phyloP scores from a whole-genome alignment of 2,329 filamentous ascomycete genomes.

The Fusarium hainanense region DNA sequence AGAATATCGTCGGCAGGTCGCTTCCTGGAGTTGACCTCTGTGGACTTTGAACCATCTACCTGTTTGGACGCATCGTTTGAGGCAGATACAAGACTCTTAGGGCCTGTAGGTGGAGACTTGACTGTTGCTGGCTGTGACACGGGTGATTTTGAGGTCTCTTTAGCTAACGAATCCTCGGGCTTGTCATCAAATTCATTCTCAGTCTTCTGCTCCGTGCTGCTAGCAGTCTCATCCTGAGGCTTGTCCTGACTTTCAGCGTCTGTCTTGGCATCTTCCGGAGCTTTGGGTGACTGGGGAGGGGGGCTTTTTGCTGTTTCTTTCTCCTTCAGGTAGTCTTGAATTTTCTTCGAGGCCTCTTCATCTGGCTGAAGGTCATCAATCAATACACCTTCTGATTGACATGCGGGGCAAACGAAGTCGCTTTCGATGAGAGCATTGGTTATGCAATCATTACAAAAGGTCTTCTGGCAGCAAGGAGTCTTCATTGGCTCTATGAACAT shows the following conservation, averaged over 20 bases:
- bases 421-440: conserved; percentile 98
- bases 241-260: conserved; percentile 40
- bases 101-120: conserved; percentile 48
- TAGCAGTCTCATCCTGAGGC: conserved; percentile 51
- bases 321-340: conserved; percentile 76
- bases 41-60: conserved; percentile 45
- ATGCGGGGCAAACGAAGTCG: conserved; percentile 95
- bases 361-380: conserved; percentile 91
- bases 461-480: conserved; percentile 97
- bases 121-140: conserved; percentile 35
- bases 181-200: conserved; percentile 41
- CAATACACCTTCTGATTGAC: conserved; percentile 88
- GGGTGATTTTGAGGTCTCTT: conserved; percentile 53
- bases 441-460: conserved; percentile 99
- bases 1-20: conserved; percentile 79
- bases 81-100: conserved; percentile 41
- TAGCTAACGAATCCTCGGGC: conserved; percentile 36
- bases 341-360: conserved; percentile 80
- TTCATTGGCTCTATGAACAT: conserved; percentile 99
- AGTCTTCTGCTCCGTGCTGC: conserved; percentile 54
- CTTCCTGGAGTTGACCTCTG: conserved; percentile 72
- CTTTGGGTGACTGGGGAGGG: conserved; percentile 49
- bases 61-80: conserved; percentile 54
- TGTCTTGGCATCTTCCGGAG: conserved; percentile 35
- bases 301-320: conserved; percentile 64